A percentile compares a stretch with the other conserved stretches of the same genome.
Evolutionary conservation across 805 yeast species (phyloP).

Genomic region (Lachancea kluyveri): DNA sequence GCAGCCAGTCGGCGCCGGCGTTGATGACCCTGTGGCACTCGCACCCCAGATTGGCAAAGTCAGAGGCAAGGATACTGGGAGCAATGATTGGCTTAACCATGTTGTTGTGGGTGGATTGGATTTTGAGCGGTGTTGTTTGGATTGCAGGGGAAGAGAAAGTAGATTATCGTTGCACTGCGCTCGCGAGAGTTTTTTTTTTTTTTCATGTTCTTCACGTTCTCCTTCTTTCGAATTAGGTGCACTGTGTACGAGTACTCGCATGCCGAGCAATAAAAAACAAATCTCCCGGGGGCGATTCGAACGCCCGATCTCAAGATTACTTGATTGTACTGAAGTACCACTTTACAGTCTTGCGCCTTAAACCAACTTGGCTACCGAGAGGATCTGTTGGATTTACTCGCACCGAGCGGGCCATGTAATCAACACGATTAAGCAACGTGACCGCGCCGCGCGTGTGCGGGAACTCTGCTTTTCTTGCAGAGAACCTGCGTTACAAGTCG

Average conservation of each 20-base stretch:
- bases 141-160: too few species aligned
- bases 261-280: slow-evolving; percentile 19
- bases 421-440: too few species aligned
- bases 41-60: slow-evolving; percentile 82
- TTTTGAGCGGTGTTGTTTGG: too few species aligned
- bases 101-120: slow-evolving; percentile 6
- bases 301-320: slow-evolving; percentile 45
- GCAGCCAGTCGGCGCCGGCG: slow-evolving; percentile 92
- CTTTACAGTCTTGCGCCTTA: slow-evolving; percentile 42
- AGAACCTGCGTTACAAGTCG: too few species aligned
- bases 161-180: too few species aligned
- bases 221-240: too few species aligned
- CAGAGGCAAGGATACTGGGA: slow-evolving; percentile 90
- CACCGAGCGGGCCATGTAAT: too few species aligned
- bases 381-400: slow-evolving; percentile 12
- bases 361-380: slow-evolving; percentile 42
- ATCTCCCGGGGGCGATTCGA: slow-evolving; percentile 47
- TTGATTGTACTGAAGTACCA: slow-evolving; percentile 18
- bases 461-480: too few species aligned
- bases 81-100: slow-evolving; percentile 86
- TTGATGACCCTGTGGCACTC: slow-evolving; percentile 78
- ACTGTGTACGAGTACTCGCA: too few species aligned
- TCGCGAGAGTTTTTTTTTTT: too few species aligned
- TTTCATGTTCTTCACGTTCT: too few species aligned
- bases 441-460: too few species aligned